Conservation (phyloP, 2,329 filamentous ascomycete genomes). For the Mycosphaerella sp. region DNA sequence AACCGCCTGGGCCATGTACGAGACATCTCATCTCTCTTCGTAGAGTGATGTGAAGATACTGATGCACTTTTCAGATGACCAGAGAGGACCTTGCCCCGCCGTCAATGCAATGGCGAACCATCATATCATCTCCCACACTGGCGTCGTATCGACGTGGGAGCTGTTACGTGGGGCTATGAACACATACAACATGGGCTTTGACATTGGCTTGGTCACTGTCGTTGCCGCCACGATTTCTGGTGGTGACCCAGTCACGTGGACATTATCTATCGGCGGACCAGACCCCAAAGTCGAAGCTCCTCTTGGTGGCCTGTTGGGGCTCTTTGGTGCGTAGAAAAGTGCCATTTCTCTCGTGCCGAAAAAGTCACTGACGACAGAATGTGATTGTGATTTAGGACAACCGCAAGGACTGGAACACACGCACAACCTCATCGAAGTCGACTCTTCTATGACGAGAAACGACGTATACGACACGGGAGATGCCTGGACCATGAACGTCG, state of each 20-base stretch:
- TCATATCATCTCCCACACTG: constrained; percentile 40
- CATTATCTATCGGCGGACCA: background rate
- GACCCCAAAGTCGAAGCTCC: background rate
- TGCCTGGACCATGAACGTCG: constrained; percentile 8
- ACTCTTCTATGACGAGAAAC: constrained; percentile 39
- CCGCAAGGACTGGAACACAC: background rate
- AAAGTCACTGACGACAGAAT: background rate
- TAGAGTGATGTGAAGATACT: background rate
- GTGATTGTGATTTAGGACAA: background rate
- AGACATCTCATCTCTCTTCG: too few species aligned
- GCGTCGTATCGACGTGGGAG: constrained; percentile 31
- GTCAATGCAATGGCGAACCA: constrained; percentile 41
- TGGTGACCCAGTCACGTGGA: background rate
- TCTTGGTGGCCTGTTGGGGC: background rate
- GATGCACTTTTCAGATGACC: background rate
- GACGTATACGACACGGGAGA: constrained; percentile 33
- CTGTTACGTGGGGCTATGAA: background rate
- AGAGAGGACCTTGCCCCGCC: constrained; percentile 36
- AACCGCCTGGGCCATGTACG: background rate
- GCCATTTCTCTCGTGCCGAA: too few species aligned
- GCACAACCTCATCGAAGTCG: constrained; percentile 27
- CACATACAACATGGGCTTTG: background rate
- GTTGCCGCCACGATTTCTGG: background rate
- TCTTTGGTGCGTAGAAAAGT: background rate
- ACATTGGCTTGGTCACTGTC: background rate